Percentiles rank a stretch among this genome's conserved stretches.
Conservation (phyloP, 257 asterid genomes). For the Solanum clarkiae region DNA sequence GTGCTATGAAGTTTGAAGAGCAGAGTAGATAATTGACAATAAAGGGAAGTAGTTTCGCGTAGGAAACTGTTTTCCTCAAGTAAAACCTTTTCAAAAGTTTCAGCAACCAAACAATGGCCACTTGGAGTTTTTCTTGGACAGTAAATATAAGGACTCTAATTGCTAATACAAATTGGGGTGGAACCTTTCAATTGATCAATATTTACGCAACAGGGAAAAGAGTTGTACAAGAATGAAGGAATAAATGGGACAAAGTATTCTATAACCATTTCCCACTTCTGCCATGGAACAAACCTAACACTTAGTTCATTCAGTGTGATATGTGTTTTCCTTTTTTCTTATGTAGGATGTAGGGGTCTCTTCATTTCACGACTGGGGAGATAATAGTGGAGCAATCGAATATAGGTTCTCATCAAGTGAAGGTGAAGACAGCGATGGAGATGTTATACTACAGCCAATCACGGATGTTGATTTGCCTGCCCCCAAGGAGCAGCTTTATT, state of each 20-base stretch:
- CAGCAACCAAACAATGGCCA: not conserved
- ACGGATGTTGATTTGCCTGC: conserved; percentile 70
- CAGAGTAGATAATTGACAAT: not conserved
- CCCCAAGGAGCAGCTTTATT: conserved; percentile 37
- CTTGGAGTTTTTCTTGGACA: not conserved
- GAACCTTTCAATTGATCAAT: not conserved
- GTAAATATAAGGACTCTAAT: not conserved
- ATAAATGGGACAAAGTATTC: not conserved
- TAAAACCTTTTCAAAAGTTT: not conserved
- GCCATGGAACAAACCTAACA: not conserved
- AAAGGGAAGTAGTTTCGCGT: not conserved
- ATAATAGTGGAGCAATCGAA: conserved; percentile 21
- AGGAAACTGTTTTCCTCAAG: not conserved
- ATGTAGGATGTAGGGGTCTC: conserved; percentile 47
- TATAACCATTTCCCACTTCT: not conserved
- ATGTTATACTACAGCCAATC: conserved; percentile 57
- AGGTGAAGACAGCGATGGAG: conserved; percentile 81
- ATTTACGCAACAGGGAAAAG: not conserved
- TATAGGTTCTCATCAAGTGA: conserved; percentile 62
- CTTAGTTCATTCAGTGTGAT: not conserved
- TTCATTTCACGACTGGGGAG: conserved; percentile 52
- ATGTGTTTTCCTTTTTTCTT: not conserved
- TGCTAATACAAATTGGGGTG: not conserved
- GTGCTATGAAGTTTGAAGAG: not conserved
- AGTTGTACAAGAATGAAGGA: not conserved